Conservation (phyloP, 129 eudicot species). For the Centella asiatica region DNA sequence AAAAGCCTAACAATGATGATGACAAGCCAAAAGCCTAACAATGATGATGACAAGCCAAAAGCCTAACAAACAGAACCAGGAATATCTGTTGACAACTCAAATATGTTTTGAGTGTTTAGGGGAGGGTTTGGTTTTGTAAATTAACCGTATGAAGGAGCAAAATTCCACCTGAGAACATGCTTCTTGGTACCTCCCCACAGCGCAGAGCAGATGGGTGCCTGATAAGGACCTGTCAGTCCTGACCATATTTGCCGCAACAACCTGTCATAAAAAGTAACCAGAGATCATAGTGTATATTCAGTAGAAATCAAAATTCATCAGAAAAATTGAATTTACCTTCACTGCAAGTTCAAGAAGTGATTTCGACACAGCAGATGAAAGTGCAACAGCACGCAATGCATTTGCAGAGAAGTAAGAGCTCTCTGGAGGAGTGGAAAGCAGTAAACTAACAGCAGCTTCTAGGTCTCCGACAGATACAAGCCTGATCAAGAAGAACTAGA, state of each 20-base stretch:
- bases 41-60: too few species aligned
- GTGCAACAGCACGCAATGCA: slow-evolving; percentile 97
- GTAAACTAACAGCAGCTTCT: slow-evolving; percentile 88
- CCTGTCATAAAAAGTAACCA: slow-evolving; percentile 39
- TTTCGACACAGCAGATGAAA: slow-evolving; percentile 87
- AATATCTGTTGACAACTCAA: too few species aligned
- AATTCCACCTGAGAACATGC: slow-evolving; percentile 91
- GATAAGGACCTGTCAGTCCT: slow-evolving; percentile 89
- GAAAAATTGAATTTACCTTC: slow-evolving; percentile 41
- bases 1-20: too few species aligned
- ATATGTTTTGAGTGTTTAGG: too few species aligned
- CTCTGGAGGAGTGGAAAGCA: slow-evolving; percentile 93
- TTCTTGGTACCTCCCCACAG: slow-evolving; percentile 96
- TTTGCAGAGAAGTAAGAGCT: slow-evolving; percentile 84
- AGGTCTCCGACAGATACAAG: slow-evolving; percentile 86
- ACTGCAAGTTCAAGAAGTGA: slow-evolving; percentile 91
- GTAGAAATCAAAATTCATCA: background rate
- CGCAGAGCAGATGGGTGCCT: slow-evolving; percentile 92
- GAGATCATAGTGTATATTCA: background rate
- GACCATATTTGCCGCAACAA: slow-evolving; percentile 99
- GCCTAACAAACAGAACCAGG: background rate
- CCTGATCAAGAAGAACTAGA: slow-evolving; percentile 35
- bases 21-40: too few species aligned
- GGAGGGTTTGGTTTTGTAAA: too few species aligned
- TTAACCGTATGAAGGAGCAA: background rate